Base-by-base conservation (phyloP, 2,329 filamentous ascomycete species). In the Nigrospora osmanthi region DNA sequence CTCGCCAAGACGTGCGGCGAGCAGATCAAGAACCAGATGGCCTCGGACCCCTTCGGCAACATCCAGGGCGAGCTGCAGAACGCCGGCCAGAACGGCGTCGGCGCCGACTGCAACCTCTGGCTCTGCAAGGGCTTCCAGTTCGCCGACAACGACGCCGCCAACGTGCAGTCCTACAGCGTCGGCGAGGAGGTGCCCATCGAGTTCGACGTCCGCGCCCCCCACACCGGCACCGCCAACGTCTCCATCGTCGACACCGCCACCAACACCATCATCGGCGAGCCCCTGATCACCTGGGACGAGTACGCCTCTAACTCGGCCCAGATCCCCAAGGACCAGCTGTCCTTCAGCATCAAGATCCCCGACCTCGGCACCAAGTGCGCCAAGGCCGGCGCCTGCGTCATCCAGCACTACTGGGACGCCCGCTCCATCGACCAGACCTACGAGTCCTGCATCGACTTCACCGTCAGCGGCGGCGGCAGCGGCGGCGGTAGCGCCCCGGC, bases 41-140 rank as follows among this genome's bases (percentile, higher is more conserved):
- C 52, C 33, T 65, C 71, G 14, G 76, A 80, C 66, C 66, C 70
- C 58, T 74, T 73, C 59, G 52, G 52, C 53, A 80, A 80, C 59
- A 62, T 80, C 51, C 76, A 81, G 60, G 70, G 70, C 46, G 65
- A 75, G 51, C 23, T 28, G 5, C 23, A 28, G 23, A 28, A 28
- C 23, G 23, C 23, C 23, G 23, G 23, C 23, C 64, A 76, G 37
- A 72, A 78, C 57, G 64, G 72, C 40, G 71, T 68, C 56, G 71
- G 77, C 60, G 54, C 53, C 46, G 74, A 76, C 63, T 79, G 75
- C 59, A 63, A 75, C 54, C 63, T 76, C 54, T 76, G 68, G 68
- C 67, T 75, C 40, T 78, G 75, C 73, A 78, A 79, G 63, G 77
- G 77, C 48, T 73, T 72, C 62, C 71, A 78, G 56, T 77, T 71